These are phyloP conservation scores for Amyloporia xantha DNA, from an alignment of 768 basidiomycete genomes.

Conservation along the genomic window DNA sequence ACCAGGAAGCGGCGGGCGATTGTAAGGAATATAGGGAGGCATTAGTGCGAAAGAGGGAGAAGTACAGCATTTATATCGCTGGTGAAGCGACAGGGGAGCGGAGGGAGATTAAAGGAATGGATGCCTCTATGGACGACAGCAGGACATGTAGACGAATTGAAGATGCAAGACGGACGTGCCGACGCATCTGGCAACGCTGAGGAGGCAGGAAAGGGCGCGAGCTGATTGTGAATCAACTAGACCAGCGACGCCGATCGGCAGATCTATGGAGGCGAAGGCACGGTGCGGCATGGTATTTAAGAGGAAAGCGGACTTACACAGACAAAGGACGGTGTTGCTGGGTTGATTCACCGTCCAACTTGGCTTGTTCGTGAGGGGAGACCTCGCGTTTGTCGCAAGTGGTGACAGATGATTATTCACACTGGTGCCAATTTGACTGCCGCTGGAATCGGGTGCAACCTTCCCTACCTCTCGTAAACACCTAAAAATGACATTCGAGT, in stretches of 20 bases:
- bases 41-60: conserved; percentile 2
- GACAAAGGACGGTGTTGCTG: no score
- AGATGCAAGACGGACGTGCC: neutral
- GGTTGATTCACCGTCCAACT: neutral
- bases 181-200: neutral
- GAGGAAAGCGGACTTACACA: no score
- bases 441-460: neutral
- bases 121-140: neutral
- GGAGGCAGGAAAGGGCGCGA: conserved; percentile 2
- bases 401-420: conserved; percentile 3
- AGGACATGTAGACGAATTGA: neutral
- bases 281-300: no score
- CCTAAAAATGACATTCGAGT: neutral
- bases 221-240: conserved; percentile 4
- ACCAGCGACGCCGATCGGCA: conserved; percentile 7
- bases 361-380: neutral
- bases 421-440: conserved; percentile 1
- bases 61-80: conserved; percentile 3
- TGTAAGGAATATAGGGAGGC: conserved; percentile 12
- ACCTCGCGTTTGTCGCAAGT: neutral
- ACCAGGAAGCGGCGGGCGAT: conserved; percentile 6
- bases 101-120: neutral
- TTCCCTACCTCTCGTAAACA: neutral
- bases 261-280: conserved; percentile 4
- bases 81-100: neutral